Base-by-base conservation (phyloP, 2,329 filamentous ascomycete species). In the Cryphonectria radicalis region DNA sequence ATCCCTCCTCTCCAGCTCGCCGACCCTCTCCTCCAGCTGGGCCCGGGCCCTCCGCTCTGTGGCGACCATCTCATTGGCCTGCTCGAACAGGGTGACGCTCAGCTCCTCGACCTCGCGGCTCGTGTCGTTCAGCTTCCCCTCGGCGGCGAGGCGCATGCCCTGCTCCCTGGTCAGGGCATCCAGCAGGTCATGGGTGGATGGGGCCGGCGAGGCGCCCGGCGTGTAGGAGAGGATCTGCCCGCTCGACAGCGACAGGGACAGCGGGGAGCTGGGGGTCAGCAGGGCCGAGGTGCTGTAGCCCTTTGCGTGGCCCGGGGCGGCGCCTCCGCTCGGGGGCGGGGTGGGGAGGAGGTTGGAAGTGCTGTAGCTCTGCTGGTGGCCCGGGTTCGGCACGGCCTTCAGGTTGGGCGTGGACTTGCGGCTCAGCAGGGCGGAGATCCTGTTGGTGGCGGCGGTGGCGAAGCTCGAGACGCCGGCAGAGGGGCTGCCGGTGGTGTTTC, bases 21-120 rank as follows among this genome's bases (percentile, higher is more conserved):
- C 87, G 10, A 96, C 87, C 55, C 92, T 83, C 78, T 92, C 89
- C 81, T 94, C 92, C 35, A 96, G 84, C 77, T 86, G 88, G 7
- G 91, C 92, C 71, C 92, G 84, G 46, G 91, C 91, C 70, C 89
- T 87, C 60, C 93, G 84, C 84, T 96, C 93, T 25, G 87, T 85
- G 2, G 93, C 92, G 28, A 96, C 93, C 93, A 96, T 96, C 81
- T 94, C 90, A 79, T 96, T 96, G 67, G 93, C 93, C 82, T 95
- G 91, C 82, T 93, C 90, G 79, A 96, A 96, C 68, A 96, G 82
- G 66, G 87, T 88, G 28, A 88, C 91, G 77, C 88, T 93, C 74
- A 96, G 83, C 81, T 96, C 93, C 81, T 95, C 93, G 28, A 95
- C 87, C 82, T 96, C 93, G 17, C 84, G 85, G 77, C 88, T 90